These are phyloP conservation scores for Seiridium unicorne DNA, from an alignment of 2,329 filamentous ascomycete species.

Conservation along the genomic window DNA sequence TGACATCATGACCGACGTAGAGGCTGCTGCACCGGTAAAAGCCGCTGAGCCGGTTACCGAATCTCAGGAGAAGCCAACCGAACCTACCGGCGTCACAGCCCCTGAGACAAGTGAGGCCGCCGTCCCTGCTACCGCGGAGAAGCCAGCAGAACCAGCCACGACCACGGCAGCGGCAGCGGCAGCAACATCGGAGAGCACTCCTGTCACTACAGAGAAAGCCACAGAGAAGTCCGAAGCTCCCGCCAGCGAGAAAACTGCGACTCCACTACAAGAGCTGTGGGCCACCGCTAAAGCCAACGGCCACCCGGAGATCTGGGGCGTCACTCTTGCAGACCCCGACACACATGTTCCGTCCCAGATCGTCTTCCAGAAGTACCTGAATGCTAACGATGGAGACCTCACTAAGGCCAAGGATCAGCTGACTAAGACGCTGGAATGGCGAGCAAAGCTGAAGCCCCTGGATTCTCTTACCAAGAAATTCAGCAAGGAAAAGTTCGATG, in stretches of 20 bases:
- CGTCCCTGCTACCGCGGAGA: not conserved
- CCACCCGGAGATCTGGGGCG: slow-evolving; percentile 84
- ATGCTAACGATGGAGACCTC: slow-evolving; percentile 79
- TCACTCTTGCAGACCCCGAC: slow-evolving; percentile 56
- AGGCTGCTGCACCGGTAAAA: not conserved
- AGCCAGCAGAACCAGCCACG: not conserved
- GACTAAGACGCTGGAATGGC: slow-evolving; percentile 76
- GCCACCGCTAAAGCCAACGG: slow-evolving; percentile 28
- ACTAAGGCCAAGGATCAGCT: slow-evolving; percentile 76
- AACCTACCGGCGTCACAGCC: not conserved
- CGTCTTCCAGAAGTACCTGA: slow-evolving; percentile 89
- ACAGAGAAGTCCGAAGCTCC: slow-evolving; percentile 8
- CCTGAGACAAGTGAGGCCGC: not conserved
- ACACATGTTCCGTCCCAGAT: slow-evolving; percentile 74
- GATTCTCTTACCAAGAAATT: slow-evolving; percentile 65
- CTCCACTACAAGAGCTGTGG: slow-evolving; percentile 29
- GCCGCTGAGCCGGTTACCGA: not conserved
- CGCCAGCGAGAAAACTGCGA: slow-evolving; percentile 20
- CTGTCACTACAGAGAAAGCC: not conserved
- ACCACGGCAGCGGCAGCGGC: no score
- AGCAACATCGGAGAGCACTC: no score
- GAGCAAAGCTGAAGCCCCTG: slow-evolving; percentile 71
- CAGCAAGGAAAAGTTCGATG: slow-evolving; percentile 68
- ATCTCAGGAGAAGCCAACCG: not conserved
- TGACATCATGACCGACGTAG: not conserved